phyloP scores from a whole-genome alignment of 1,284 basidiomycete species.

The Tilletiaria anomala region DNA sequence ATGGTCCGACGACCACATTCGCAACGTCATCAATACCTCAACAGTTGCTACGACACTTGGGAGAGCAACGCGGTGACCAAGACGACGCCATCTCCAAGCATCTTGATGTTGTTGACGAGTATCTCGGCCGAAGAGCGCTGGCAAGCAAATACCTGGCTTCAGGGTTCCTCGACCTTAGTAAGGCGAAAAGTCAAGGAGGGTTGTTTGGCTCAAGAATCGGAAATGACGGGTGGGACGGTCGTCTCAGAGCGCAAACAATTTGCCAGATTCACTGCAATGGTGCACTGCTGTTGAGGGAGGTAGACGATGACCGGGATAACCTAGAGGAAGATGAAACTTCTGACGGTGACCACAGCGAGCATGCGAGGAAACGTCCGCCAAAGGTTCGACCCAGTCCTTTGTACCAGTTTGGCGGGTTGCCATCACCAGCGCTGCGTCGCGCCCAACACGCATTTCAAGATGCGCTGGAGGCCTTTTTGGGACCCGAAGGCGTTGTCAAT shows the following conservation, averaged over 20 bases:
- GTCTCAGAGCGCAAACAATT: too few relatives aligned
- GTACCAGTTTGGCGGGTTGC: not conserved
- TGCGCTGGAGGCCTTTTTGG: conserved; percentile 5
- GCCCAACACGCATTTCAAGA: not conserved
- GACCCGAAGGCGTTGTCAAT: too few relatives aligned
- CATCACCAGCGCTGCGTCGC: not conserved
- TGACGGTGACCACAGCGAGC: not conserved
- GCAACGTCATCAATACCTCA: too few relatives aligned
- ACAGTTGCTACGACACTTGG: not conserved
- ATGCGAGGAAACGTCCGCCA: not conserved
- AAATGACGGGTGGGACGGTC: not conserved
- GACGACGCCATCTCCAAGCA: not conserved
- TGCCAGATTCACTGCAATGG: too few relatives aligned
- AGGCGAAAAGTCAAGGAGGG: not conserved
- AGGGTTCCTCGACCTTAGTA: not conserved
- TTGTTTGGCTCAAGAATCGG: not conserved
- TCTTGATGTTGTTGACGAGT: not conserved
- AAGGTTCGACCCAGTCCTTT: not conserved
- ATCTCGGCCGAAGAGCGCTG: not conserved
- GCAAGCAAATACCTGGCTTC: not conserved
- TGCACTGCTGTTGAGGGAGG: not conserved
- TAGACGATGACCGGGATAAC: not conserved
- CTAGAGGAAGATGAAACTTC: not conserved
- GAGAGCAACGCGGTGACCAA: not conserved
- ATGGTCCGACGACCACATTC: too few relatives aligned